A percentile compares a stretch with the other conserved stretches of the same genome.
phyloP scores from a whole-genome alignment of 352 stramenopile genomes.

The Phytophthora cajani region DNA sequence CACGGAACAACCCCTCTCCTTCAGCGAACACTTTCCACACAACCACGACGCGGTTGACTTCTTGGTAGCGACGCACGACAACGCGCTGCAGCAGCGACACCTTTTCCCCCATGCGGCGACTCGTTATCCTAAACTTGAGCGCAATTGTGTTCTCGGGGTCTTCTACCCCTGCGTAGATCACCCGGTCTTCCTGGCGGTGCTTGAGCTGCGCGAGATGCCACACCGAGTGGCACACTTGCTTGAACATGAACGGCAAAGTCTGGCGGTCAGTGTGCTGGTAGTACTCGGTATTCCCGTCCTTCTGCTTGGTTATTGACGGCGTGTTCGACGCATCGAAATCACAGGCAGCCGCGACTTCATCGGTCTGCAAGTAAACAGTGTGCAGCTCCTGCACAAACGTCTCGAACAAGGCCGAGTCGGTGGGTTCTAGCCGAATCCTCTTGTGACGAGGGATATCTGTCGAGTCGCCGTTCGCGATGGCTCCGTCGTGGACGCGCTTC shows the following conservation, averaged over 20 bases:
- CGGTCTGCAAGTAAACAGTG: constrained; percentile 28
- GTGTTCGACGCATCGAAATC: constrained; percentile 1
- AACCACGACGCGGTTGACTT: constrained; percentile 58
- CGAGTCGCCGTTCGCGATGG: constrained; percentile 10
- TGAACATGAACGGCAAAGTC: constrained; percentile 40
- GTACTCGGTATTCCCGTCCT: constrained; percentile 25
- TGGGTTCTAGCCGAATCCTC: constrained; percentile 29
- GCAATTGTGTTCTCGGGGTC: constrained; percentile 35
- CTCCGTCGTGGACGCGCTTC: constrained; percentile 27
- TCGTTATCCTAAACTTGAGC: constrained; percentile 36
- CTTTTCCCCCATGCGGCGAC: constrained; percentile 10
- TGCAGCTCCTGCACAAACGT: constrained; percentile 44
- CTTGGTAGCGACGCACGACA: constrained; percentile 54
- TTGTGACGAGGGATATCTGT: constrained; percentile 22
- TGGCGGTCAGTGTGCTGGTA: constrained; percentile 28
- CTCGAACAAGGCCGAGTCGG: constrained; percentile 41
- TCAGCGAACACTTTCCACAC: constrained; percentile 69
- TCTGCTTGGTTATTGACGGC: constrained; percentile 18
- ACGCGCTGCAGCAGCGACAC: constrained; percentile 33
- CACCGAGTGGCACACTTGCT: constrained; percentile 26
- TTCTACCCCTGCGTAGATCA: constrained; percentile 16
- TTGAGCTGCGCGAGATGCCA: constrained; percentile 32
- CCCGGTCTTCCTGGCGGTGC: constrained; percentile 34
- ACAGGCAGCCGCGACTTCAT: constrained; percentile 25
- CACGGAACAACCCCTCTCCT: constrained; percentile 32